These are phyloP conservation scores for Yamadazyma laniorum DNA, from an alignment of 805 yeast species.

Conservation along the genomic window DNA sequence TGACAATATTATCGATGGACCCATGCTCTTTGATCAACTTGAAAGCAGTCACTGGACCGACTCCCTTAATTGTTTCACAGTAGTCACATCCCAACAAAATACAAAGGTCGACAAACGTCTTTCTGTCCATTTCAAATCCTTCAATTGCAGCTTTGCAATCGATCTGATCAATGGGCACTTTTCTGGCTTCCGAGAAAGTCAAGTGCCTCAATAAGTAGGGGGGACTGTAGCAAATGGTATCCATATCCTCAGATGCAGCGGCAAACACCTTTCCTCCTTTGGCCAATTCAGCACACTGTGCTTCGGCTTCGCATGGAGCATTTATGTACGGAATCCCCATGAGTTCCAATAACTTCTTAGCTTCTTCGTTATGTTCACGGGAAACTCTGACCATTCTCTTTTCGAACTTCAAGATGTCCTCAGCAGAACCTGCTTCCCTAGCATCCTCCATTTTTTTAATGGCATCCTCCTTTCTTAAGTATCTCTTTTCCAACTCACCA, in stretches of 20 bases:
- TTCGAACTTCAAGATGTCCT: slow-evolving; percentile 73
- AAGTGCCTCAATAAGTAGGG: slow-evolving; percentile 81
- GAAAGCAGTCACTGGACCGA: slow-evolving; percentile 93
- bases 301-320: slow-evolving; percentile 99
- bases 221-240: slow-evolving; percentile 88
- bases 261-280: slow-evolving; percentile 89
- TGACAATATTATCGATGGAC: slow-evolving; percentile 74
- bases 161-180: slow-evolving; percentile 87
- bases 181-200: slow-evolving; percentile 91
- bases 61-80: slow-evolving; percentile 91
- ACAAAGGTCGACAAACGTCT: slow-evolving; percentile 85
- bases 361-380: slow-evolving; percentile 90
- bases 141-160: slow-evolving; percentile 64
- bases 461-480: slow-evolving; percentile 79
- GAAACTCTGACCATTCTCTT: slow-evolving; percentile 89
- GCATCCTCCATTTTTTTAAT: slow-evolving; percentile 68
- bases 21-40: slow-evolving; percentile 86
- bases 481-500: slow-evolving; percentile 87
- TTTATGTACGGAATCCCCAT: slow-evolving; percentile 96
- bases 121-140: slow-evolving; percentile 70
- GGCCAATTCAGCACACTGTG: slow-evolving; percentile 95
- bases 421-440: slow-evolving; percentile 76
- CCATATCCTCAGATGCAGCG: slow-evolving; percentile 99
- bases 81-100: slow-evolving; percentile 95
- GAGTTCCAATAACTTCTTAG: slow-evolving; percentile 68